A percentile compares a stretch with the other conserved stretches of the same genome.
phyloP scores from a whole-genome alignment of 148 eudicot species.

The Pharnaceum exiguum region DNA sequence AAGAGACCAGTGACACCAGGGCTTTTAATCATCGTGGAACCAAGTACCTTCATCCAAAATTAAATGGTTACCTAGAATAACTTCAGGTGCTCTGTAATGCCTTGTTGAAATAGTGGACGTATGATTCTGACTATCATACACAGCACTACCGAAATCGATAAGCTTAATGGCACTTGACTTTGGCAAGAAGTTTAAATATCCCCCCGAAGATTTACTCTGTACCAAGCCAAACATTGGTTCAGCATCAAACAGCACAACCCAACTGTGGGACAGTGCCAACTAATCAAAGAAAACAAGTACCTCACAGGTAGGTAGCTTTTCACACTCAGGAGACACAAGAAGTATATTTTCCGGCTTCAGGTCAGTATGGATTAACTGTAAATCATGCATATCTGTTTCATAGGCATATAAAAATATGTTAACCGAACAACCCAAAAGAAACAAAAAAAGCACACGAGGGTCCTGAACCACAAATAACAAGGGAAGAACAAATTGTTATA shows the following conservation, averaged over 20 bases:
- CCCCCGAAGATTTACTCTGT: slow-evolving; percentile 53
- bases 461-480: slow-evolving; percentile 8
- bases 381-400: slow-evolving; percentile 85
- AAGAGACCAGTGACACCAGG: not conserved
- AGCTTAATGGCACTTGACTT: slow-evolving; percentile 87
- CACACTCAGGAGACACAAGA: slow-evolving; percentile 69
- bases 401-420: slow-evolving; percentile 22
- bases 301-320: slow-evolving; percentile 74
- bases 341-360: slow-evolving; percentile 98
- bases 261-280: slow-evolving; percentile 5
- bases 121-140: slow-evolving; percentile 64
- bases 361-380: slow-evolving; percentile 82
- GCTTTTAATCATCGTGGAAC: not conserved
- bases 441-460: not conserved
- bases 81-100: slow-evolving; percentile 95
- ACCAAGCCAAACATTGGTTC: slow-evolving; percentile 36
- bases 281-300: slow-evolving; percentile 42
- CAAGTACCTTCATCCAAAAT: slow-evolving; percentile 25
- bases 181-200: slow-evolving; percentile 63
- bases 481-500: slow-evolving; percentile 11
- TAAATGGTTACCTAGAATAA: slow-evolving; percentile 79
- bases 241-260: slow-evolving; percentile 22
- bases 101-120: slow-evolving; percentile 82
- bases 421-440: too few species aligned
- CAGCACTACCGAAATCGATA: slow-evolving; percentile 95